Conservation (phyloP, 2,329 filamentous ascomycete species). For the Davidsoniella eucalypti region DNA sequence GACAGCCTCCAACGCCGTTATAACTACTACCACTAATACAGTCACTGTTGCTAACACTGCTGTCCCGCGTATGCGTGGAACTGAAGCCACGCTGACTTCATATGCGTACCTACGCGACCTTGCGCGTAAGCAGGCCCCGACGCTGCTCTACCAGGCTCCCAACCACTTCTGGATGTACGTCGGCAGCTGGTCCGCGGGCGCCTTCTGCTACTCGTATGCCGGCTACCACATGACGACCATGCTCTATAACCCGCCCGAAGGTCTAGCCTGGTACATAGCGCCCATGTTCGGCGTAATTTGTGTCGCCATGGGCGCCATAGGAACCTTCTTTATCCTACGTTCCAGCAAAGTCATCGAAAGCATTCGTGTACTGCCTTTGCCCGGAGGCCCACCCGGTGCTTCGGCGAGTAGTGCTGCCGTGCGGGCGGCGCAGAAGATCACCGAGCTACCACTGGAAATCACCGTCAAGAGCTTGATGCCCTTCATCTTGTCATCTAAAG, state of each 20-base stretch:
- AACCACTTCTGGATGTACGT: constrained; percentile 47
- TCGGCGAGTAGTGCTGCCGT: constrained; percentile 13
- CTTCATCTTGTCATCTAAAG: constrained; percentile 26
- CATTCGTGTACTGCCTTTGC: constrained; percentile 36
- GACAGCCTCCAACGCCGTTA: neutral
- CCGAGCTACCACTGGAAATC: constrained; percentile 34
- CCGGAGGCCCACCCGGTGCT: constrained; percentile 10
- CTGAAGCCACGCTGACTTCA: constrained; percentile 13
- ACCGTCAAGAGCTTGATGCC: constrained; percentile 33
- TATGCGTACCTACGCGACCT: constrained; percentile 38
- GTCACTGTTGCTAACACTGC: constrained; percentile 5
- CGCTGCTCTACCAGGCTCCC: constrained; percentile 47
- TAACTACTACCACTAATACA: neutral
- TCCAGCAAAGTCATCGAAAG: constrained; percentile 39
- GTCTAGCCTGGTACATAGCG: constrained; percentile 39
- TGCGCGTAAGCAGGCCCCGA: constrained; percentile 35
- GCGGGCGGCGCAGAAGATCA: constrained; percentile 13
- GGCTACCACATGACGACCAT: constrained; percentile 33
- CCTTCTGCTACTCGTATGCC: constrained; percentile 35
- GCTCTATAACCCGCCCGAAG: constrained; percentile 32
- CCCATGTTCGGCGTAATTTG: constrained; percentile 41
- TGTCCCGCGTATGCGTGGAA: constrained; percentile 11
- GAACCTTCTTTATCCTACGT: constrained; percentile 41
- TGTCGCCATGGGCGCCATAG: constrained; percentile 41
- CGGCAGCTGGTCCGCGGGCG: constrained; percentile 39